A percentile compares a stretch with the other conserved stretches of the same genome.
These are phyloP conservation scores for Suhomyces maxii DNA, from an alignment of 1,139 yeast species.

Conservation along the genomic window DNA sequence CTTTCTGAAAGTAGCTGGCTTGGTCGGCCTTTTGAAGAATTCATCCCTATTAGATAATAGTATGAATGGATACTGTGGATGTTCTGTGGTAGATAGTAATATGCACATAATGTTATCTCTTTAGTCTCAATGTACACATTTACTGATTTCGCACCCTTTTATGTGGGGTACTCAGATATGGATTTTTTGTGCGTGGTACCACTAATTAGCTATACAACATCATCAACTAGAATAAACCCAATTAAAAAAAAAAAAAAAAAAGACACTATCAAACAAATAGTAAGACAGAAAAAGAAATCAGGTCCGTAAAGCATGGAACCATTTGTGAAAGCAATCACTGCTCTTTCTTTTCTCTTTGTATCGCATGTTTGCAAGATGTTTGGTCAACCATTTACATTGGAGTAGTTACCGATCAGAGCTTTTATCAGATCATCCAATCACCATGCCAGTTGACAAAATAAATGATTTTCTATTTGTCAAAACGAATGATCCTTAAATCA, in stretches of 20 bases:
- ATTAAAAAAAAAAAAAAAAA: too few relatives aligned
- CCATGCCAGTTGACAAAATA: too few relatives aligned
- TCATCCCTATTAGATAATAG: conserved; percentile 86
- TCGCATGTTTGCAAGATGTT: too few relatives aligned
- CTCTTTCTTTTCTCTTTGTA: too few relatives aligned
- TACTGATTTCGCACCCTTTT: not conserved
- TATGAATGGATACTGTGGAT: conserved; percentile 67
- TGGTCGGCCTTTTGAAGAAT: conserved; percentile 70
- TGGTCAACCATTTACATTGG: too few relatives aligned
- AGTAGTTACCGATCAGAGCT: too few relatives aligned
- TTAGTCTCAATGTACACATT: not conserved
- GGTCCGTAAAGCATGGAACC: not conserved
- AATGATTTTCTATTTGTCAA: too few relatives aligned
- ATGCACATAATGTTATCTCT: conserved; percentile 56
- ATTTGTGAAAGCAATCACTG: too few relatives aligned
- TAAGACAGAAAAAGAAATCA: not conserved
- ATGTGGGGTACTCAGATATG: not conserved
- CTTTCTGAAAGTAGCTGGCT: conserved; percentile 53
- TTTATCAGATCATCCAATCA: too few relatives aligned
- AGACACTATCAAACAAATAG: not conserved
- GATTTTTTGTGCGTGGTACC: not conserved
- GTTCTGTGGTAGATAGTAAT: conserved; percentile 56
- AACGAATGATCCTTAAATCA: not conserved
- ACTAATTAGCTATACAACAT: not conserved
- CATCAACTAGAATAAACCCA: not conserved